phyloP scores from a whole-genome alignment of 2,329 filamentous ascomycete species.

The Penicillium sp. region DNA sequence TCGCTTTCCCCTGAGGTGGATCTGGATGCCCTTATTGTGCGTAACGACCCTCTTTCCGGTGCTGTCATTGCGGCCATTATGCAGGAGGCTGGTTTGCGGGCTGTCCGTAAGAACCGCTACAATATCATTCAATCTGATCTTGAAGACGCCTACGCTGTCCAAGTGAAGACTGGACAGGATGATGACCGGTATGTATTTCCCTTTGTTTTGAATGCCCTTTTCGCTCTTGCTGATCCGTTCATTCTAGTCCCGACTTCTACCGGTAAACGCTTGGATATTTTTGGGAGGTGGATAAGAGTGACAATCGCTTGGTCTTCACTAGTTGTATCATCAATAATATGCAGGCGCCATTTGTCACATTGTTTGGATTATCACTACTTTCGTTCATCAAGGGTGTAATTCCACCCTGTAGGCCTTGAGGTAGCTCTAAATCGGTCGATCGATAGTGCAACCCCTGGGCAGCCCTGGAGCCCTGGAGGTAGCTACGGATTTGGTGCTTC shows the following conservation, averaged over 20 bases:
- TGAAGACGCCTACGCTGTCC: conserved; percentile 94
- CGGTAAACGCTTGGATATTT: conserved; percentile 47
- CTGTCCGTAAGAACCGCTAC: conserved; percentile 96
- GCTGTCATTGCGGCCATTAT: conserved; percentile 98
- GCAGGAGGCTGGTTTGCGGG: conserved; percentile 94
- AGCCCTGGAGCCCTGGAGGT: too few species aligned
- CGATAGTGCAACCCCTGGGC: too few species aligned
- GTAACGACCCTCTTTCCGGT: conserved; percentile 92
- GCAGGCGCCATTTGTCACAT: conserved; percentile 11
- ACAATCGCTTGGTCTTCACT: conserved; percentile 23
- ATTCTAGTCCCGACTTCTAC: conserved; percentile 88
- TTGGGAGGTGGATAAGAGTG: conserved; percentile 14
- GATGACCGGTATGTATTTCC: conserved; percentile 56
- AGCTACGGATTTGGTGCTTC: too few species aligned
- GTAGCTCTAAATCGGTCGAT: too few species aligned
- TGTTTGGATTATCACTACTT: conserved; percentile 1
- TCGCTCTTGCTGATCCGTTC: conserved; percentile 42
- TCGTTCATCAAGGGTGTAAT: neutral
- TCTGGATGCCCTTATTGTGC: conserved; percentile 90
- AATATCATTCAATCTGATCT: conserved; percentile 98
- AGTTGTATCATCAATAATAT: conserved; percentile 34
- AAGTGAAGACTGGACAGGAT: conserved; percentile 82
- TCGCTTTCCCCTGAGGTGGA: conserved; percentile 95
- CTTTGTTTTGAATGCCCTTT: neutral
- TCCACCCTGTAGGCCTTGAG: neutral